These are phyloP conservation scores for Aphanomyces cochlioides DNA, from an alignment of 352 stramenopile species.

Conservation along the genomic window DNA sequence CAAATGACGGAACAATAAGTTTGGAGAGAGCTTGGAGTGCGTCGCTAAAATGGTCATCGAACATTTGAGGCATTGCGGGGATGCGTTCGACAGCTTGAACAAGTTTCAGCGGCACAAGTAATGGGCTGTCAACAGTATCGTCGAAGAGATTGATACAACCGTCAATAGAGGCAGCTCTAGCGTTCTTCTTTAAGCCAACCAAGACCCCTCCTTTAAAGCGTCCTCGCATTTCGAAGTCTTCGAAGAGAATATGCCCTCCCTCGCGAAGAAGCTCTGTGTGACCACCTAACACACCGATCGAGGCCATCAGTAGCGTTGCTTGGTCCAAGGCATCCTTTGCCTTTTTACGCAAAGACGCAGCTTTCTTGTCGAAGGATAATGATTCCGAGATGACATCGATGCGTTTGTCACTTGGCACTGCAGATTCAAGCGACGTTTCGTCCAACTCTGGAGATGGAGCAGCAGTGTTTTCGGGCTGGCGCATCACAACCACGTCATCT, in stretches of 20 bases:
- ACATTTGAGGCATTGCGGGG: constrained; percentile 73
- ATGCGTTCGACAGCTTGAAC: constrained; percentile 66
- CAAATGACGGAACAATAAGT: constrained; percentile 14
- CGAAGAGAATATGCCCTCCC: constrained; percentile 52
- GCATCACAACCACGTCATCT: constrained; percentile 13
- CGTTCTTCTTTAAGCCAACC: constrained; percentile 36
- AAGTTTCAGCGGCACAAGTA: constrained; percentile 46
- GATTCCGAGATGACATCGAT: constrained; percentile 31
- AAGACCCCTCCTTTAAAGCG: constrained; percentile 42
- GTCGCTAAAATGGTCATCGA: constrained; percentile 41
- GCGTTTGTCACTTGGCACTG: background rate
- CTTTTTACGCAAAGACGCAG: constrained; percentile 63
- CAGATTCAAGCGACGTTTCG: background rate
- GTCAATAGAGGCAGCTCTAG: constrained; percentile 25
- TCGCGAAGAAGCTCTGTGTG: constrained; percentile 69
- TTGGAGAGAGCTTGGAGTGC: constrained; percentile 27
- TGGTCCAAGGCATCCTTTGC: constrained; percentile 66
- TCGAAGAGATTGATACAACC: constrained; percentile 7
- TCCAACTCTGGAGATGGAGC: constrained; percentile 16
- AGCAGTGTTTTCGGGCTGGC: constrained; percentile 22
- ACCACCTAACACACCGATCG: constrained; percentile 67
- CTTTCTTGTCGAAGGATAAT: constrained; percentile 56
- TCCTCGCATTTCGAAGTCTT: constrained; percentile 40
- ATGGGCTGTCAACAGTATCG: background rate
- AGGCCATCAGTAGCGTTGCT: constrained; percentile 53